phyloP scores from a whole-genome alignment of 2,329 filamentous ascomycete species.

The Colletotrichum phormii region DNA sequence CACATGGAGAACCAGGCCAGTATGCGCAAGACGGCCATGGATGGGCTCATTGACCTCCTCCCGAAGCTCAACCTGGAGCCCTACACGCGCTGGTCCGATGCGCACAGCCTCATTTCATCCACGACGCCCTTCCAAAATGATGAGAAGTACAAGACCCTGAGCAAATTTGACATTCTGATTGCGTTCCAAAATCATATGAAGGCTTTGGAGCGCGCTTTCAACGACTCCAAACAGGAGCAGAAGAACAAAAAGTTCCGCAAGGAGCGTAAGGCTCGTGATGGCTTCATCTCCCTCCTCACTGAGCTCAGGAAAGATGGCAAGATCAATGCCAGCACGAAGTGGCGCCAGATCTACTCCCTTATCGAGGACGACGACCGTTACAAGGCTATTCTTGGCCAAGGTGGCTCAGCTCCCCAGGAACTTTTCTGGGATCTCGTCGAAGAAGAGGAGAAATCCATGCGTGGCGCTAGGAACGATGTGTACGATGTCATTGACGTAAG shows the following conservation, averaged over 20 bases:
- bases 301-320: slow-evolving; percentile 81
- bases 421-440: slow-evolving; percentile 97
- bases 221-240: slow-evolving; percentile 88
- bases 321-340: slow-evolving; percentile 91
- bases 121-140: slow-evolving; percentile 83
- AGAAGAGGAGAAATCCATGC: slow-evolving; percentile 89
- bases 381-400: slow-evolving; percentile 82
- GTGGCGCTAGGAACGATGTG: slow-evolving; percentile 83
- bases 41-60: slow-evolving; percentile 82
- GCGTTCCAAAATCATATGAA: slow-evolving; percentile 97
- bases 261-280: slow-evolving; percentile 88
- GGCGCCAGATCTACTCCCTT: slow-evolving; percentile 81
- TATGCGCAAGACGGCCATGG: slow-evolving; percentile 83
- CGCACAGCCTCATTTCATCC: slow-evolving; percentile 82
- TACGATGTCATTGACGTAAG: slow-evolving; percentile 89
- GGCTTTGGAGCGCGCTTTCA: slow-evolving; percentile 88
- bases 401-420: slow-evolving; percentile 87
- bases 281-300: slow-evolving; percentile 78
- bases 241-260: slow-evolving; percentile 84
- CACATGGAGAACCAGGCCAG: slow-evolving; percentile 81
- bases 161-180: slow-evolving; percentile 88
- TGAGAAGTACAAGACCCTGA: slow-evolving; percentile 86
- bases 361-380: slow-evolving; percentile 88
- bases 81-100: slow-evolving; percentile 94
- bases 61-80: slow-evolving; percentile 86